phyloP scores from a whole-genome alignment of 306 rosid genomes.

The Acmispon strigosus region DNA sequence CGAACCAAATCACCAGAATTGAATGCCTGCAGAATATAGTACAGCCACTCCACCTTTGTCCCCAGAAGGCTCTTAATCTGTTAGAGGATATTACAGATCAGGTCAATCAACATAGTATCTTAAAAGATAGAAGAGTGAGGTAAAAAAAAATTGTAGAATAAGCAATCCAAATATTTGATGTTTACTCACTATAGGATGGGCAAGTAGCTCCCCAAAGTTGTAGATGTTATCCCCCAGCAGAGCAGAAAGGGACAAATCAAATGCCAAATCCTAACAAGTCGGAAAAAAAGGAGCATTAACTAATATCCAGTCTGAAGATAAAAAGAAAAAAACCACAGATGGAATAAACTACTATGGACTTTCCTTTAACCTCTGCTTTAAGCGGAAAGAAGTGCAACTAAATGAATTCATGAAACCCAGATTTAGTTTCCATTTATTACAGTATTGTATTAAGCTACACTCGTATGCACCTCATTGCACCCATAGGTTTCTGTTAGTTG shows the following conservation, averaged over 20 bases:
- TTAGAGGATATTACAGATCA: neutral
- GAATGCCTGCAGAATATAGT: conserved; percentile 92
- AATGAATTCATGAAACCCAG: neutral
- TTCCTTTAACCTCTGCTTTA: neutral
- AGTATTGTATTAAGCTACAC: too few relatives aligned
- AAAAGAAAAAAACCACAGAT: conserved; percentile 2
- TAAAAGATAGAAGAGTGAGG: neutral
- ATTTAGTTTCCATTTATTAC: neutral
- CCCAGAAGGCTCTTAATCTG: conserved; percentile 85
- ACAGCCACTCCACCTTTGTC: conserved; percentile 99
- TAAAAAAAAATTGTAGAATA: neutral
- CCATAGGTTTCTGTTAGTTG: too few relatives aligned
- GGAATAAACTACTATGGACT: neutral
- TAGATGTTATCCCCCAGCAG: conserved; percentile 94
- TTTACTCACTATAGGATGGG: conserved; percentile 89
- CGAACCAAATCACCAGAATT: conserved; percentile 87
- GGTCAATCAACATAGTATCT: neutral
- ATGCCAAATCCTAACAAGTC: conserved; percentile 77
- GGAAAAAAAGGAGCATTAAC: conserved; percentile 5
- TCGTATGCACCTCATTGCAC: too few relatives aligned
- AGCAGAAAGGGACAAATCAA: conserved; percentile 96
- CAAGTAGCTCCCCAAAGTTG: conserved; percentile 98
- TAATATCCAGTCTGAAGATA: neutral
- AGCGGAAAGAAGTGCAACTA: neutral
- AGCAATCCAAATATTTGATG: neutral